A percentile compares a stretch with the other conserved stretches of the same genome.
Evolutionary conservation across 225 moss, liverwort and hornwort genomes (phyloP).

Genomic region (Lunularia cruciata): DNA sequence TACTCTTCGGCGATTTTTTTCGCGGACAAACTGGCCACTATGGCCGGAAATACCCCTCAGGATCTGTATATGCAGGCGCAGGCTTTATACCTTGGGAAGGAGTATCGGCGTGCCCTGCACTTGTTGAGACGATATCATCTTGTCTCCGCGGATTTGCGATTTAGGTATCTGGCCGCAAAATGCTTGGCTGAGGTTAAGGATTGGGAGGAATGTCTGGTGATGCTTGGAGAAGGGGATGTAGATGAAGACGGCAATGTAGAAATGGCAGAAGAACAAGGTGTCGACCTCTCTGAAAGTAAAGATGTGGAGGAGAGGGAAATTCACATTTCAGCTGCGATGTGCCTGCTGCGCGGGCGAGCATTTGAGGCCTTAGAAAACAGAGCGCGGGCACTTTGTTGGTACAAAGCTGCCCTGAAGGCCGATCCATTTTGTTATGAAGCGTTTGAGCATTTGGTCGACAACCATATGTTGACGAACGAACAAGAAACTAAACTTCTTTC

Average conservation of each 20-base stretch:
- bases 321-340: conserved; percentile 88
- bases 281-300: conserved; percentile 66
- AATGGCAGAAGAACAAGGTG: conserved; percentile 68
- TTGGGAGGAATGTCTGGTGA: conserved; percentile 94
- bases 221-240: conserved; percentile 96
- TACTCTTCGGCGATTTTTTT: conserved; percentile 98
- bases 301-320: conserved; percentile 91
- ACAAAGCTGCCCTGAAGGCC: conserved; percentile 93
- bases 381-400: conserved; percentile 90
- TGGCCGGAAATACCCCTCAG: conserved; percentile 86
- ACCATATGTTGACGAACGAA: conserved; percentile 95
- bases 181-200: conserved; percentile 98
- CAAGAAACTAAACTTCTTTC: conserved; percentile 76
- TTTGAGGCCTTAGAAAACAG: conserved; percentile 96
- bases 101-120: conserved; percentile 86
- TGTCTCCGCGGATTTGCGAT: conserved; percentile 84
- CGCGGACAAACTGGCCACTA: conserved; percentile 87
- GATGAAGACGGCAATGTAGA: conserved; percentile 94
- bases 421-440: conserved; percentile 98
- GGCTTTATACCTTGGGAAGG: conserved; percentile 88
- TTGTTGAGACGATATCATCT: conserved; percentile 77
- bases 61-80: conserved; percentile 98
- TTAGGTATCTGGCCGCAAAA: conserved; percentile 90
- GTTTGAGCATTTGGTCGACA: conserved; percentile 92
- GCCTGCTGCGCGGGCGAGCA: conserved; percentile 82